Percentiles rank a stretch among this genome's conserved stretches.
phyloP scores from a whole-genome alignment of 306 rosid species.

The Acacia confusa region DNA sequence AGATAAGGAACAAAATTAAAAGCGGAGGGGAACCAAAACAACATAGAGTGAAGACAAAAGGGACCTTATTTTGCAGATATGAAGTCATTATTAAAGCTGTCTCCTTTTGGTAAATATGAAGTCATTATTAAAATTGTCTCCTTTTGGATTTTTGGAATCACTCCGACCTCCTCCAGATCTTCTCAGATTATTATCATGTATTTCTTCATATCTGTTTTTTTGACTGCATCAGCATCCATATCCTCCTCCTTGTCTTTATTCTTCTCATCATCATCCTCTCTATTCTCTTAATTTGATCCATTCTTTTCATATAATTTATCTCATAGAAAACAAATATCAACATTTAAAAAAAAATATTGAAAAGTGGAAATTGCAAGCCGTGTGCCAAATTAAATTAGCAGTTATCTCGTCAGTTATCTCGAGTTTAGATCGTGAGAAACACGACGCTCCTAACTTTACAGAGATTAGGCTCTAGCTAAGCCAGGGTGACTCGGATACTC shows the following conservation, averaged over 20 bases:
- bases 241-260: not conserved
- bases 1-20: too few species aligned
- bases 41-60: not conserved
- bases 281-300: not conserved
- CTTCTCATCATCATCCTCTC: not conserved
- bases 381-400: not conserved
- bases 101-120: not conserved
- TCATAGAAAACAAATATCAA: too few species aligned
- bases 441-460: too few species aligned
- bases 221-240: not conserved
- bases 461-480: too few species aligned
- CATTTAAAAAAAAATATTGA: too few species aligned
- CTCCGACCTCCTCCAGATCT: not conserved
- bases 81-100: not conserved
- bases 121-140: not conserved
- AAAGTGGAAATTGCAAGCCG: not conserved
- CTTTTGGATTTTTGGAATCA: not conserved
- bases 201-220: not conserved
- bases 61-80: not conserved
- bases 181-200: not conserved
- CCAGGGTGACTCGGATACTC: too few species aligned
- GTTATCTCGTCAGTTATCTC: not conserved
- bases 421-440: too few species aligned
- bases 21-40: too few species aligned
- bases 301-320: not conserved